Evolutionary conservation across 345 rosid genomes (phyloP).

Genomic region (Syzygium jambos): DNA sequence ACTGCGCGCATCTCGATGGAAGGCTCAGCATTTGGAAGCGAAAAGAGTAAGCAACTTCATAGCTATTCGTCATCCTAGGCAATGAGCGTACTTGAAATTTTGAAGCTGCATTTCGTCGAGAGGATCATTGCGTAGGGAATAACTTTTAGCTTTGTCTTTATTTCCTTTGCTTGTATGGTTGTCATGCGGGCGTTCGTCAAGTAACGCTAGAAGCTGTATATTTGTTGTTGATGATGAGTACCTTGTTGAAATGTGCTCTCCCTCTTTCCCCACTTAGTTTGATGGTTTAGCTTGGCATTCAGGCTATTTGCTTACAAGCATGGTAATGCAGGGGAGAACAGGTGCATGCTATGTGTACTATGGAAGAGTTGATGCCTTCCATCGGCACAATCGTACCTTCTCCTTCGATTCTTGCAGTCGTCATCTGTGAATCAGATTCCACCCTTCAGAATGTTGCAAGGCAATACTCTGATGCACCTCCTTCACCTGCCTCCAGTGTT

Average conservation of each 20-base stretch:
- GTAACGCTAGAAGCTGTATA: neutral
- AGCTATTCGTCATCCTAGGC: neutral
- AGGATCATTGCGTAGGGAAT: neutral
- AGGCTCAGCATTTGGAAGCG: constrained; percentile 89
- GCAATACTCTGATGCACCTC: constrained; percentile 44
- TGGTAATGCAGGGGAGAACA: constrained; percentile 73
- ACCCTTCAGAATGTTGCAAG: constrained; percentile 70
- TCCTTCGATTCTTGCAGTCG: constrained; percentile 60
- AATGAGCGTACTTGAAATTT: neutral
- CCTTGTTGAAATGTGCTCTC: neutral
- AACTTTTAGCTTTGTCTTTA: neutral
- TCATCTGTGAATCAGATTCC: constrained; percentile 65
- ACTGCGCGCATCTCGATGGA: constrained; percentile 89
- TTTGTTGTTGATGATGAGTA: neutral
- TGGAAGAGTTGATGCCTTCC: constrained; percentile 92
- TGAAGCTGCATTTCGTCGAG: neutral
- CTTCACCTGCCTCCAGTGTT: constrained; percentile 29
- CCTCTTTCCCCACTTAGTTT: neutral
- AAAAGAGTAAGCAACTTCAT: constrained; percentile 50
- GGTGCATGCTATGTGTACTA: constrained; percentile 64
- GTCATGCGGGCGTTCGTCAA: neutral
- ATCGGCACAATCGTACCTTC: constrained; percentile 73
- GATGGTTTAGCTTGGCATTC: neutral
- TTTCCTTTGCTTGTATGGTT: neutral
- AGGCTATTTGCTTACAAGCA: constrained; percentile 14